These are phyloP conservation scores for Colletotrichum simmondsii DNA, from an alignment of 2,329 filamentous ascomycete species.

Conservation along the genomic window DNA sequence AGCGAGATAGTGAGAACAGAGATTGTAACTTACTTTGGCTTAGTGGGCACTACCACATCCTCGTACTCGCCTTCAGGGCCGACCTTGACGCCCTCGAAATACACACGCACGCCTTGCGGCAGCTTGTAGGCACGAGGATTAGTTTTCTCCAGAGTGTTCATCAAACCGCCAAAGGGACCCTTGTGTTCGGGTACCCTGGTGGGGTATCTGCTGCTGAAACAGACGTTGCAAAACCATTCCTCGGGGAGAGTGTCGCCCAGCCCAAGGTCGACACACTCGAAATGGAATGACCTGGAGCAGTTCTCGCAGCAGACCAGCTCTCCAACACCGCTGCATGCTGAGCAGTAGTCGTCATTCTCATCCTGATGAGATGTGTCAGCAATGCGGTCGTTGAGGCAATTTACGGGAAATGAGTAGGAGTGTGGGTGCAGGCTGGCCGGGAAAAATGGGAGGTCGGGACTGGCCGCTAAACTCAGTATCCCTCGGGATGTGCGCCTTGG, in stretches of 20 bases:
- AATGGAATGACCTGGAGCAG: conserved; percentile 90
- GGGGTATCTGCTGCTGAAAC: conserved; percentile 63
- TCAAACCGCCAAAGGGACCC: conserved; percentile 71
- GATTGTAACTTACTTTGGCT: conserved; percentile 70
- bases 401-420: conserved; percentile 29
- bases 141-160: conserved; percentile 73
- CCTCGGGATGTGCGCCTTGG: conserved; percentile 22
- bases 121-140: conserved; percentile 80
- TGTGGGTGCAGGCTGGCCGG: conserved; percentile 37
- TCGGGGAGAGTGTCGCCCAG: conserved; percentile 74
- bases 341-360: conserved; percentile 92
- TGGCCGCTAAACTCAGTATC: conserved; percentile 38
- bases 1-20: background rate
- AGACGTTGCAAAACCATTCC: conserved; percentile 88
- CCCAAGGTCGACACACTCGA: conserved; percentile 86
- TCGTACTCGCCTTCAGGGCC: conserved; percentile 84
- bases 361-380: conserved; percentile 56
- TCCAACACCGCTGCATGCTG: conserved; percentile 84
- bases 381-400: conserved; percentile 36
- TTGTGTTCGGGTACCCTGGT: conserved; percentile 56
- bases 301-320: conserved; percentile 94
- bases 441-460: conserved; percentile 40
- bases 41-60: conserved; percentile 65
- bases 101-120: conserved; percentile 75
- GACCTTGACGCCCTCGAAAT: conserved; percentile 83